Evolutionary conservation across 352 stramenopile species (phyloP).

Genomic region (Phytopythium helicoides): DNA sequence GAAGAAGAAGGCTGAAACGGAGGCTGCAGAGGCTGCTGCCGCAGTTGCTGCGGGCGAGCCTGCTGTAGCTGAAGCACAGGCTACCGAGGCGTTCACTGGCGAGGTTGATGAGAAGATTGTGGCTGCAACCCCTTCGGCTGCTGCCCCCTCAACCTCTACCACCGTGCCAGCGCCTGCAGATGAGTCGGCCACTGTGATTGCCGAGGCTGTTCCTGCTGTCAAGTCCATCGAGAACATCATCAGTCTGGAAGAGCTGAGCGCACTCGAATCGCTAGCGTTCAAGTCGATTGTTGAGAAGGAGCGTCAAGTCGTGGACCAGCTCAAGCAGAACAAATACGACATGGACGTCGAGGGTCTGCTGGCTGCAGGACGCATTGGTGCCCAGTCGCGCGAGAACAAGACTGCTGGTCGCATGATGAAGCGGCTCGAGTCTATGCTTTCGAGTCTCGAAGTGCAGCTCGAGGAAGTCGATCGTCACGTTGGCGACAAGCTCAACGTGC

Average conservation of each 20-base stretch:
- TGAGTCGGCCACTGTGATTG: conserved; percentile 10
- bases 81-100: conserved; percentile 6
- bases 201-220: conserved; percentile 18
- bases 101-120: conserved; percentile 26
- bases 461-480: conserved; percentile 95
- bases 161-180: conserved; percentile 13
- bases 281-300: conserved; percentile 89
- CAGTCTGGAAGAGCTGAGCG: conserved; percentile 76
- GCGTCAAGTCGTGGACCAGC: conserved; percentile 75
- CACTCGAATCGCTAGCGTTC: conserved; percentile 82
- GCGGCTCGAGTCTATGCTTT: conserved; percentile 92
- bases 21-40: conserved; percentile 34
- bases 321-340: conserved; percentile 88
- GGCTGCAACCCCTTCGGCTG: conserved; percentile 12
- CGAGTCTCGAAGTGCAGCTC: conserved; percentile 93
- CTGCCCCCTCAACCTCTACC: conserved; percentile 9
- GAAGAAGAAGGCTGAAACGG: conserved; percentile 80
- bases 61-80: conserved; percentile 12
- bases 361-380: conserved; percentile 76
- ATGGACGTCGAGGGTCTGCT: conserved; percentile 85
- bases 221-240: conserved; percentile 80
- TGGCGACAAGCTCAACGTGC: conserved; percentile 96
- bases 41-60: conserved; percentile 11
- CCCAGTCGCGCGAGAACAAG: conserved; percentile 84
- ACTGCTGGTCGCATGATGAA: conserved; percentile 91